Percentiles rank a stretch among this genome's conserved stretches.
Evolutionary conservation across 306 rosid species (phyloP).

Genomic region (Herpetospermum pedunculosum): DNA sequence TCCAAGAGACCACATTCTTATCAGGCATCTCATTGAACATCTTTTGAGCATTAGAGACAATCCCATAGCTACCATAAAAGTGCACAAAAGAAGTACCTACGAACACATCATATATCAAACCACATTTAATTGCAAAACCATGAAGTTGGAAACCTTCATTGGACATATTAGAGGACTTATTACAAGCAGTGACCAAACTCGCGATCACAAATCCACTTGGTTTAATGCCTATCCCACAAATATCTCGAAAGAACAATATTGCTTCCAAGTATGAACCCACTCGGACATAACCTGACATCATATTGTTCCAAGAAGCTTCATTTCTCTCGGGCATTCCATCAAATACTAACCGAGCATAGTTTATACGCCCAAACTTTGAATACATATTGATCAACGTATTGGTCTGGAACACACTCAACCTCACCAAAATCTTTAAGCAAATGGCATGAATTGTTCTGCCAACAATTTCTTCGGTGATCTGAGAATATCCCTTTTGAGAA

Average conservation of each 20-base stretch:
- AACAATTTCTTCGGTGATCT: conserved; percentile 33
- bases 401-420: conserved; percentile 30
- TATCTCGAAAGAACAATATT: conserved; percentile 41
- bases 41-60: conserved; percentile 32
- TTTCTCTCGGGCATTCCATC: conserved; percentile 50
- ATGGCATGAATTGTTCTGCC: conserved; percentile 68
- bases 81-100: conserved; percentile 78
- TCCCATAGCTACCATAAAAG: conserved; percentile 49
- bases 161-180: conserved; percentile 50
- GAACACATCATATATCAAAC: conserved; percentile 51
- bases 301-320: conserved; percentile 83
- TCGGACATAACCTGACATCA: conserved; percentile 70
- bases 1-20: conserved; percentile 83
- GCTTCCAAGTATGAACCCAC: conserved; percentile 41
- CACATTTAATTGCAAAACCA: conserved; percentile 47
- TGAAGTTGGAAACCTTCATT: conserved; percentile 63
- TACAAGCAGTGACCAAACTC: conserved; percentile 72
- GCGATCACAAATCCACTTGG: conserved; percentile 58
- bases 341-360: conserved; percentile 41
- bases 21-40: conserved; percentile 66
- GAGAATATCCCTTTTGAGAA: conserved; percentile 61
- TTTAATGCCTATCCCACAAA: conserved; percentile 26
- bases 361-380: conserved; percentile 38
- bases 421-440: conserved; percentile 44
- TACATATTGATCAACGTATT: conserved; percentile 72